phyloP scores from a whole-genome alignment of 768 basidiomycete species.

The Neoboletus subvelutipes region DNA sequence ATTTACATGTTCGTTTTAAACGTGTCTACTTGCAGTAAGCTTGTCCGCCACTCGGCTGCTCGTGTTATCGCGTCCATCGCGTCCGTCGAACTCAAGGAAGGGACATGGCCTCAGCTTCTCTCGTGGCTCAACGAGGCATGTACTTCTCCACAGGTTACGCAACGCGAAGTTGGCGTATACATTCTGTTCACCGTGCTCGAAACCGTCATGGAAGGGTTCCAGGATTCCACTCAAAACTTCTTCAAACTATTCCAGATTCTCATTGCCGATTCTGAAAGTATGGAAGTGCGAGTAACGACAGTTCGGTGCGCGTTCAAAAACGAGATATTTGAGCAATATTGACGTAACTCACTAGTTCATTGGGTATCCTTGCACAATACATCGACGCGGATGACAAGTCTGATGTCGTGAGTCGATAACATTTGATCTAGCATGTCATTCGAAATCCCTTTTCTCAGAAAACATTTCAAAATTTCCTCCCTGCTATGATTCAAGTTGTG shows the following conservation, averaged over 20 bases:
- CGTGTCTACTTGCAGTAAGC: constrained; percentile 51
- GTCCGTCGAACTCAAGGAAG: constrained; percentile 75
- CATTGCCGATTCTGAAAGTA: constrained; percentile 78
- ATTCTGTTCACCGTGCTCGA: constrained; percentile 91
- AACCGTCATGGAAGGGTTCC: constrained; percentile 86
- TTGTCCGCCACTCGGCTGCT: constrained; percentile 90
- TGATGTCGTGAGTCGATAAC: constrained; percentile 63
- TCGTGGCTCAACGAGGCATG: constrained; percentile 84
- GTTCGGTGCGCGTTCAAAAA: constrained; percentile 52
- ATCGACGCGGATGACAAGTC: constrained; percentile 84
- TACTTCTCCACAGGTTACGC: constrained; percentile 59
- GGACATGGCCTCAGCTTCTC: constrained; percentile 83
- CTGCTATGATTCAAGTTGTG: constrained; percentile 85
- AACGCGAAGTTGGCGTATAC: constrained; percentile 91
- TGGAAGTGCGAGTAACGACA: constrained; percentile 88
- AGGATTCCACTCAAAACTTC: constrained; percentile 67
- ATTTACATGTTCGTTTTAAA: background rate
- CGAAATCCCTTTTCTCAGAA: constrained; percentile 45
- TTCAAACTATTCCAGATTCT: constrained; percentile 78
- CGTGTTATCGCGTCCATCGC: constrained; percentile 94
- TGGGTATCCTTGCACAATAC: constrained; percentile 92
- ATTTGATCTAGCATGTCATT: background rate
- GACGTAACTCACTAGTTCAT: constrained; percentile 47
- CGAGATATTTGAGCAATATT: background rate
- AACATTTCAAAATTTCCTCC: constrained; percentile 84